Base-by-base conservation (phyloP, 805 yeast genomes). In the Ogataea paradorogensis region DNA sequence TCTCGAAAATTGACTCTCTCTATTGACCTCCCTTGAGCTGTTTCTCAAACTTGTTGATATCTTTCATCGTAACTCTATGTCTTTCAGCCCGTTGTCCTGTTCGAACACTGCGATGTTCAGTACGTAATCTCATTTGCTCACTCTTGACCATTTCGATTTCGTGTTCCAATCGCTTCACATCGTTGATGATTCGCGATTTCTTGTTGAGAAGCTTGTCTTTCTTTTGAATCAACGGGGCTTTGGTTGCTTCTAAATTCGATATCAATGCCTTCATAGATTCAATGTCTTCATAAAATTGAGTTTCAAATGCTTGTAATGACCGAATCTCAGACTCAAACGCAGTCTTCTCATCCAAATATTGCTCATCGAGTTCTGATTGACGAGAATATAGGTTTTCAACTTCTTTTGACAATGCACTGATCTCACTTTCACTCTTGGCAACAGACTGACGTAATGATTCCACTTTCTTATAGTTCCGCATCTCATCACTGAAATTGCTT, bases 401-500 rank as follows among this genome's bases (percentile, higher is more conserved):
- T 23, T 59, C 46, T 40, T 63, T 65, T 20, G 70, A 68, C 20
- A 63, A 43, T 24, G 57, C 55, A 8, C 65, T 49, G 33, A 66
- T 64, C 32, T 59, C 63, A 20, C 53, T 57, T 38, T 71, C 74
- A 6, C 63, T 51, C 46, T 61, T 66, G 13, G 66, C 65, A 50
- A 66, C 73, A 16, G 66, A 63, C 30, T 67, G 73, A 29, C 77
- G 70, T 44, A 80, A 56, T 28, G 76, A 70, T 30, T 71, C 72
- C 8, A 76, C 70, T 48, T 74, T 75, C 29, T 75, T 67, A 35
- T 74, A 66, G 29, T 66, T 74, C 45, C 82, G 73, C 42, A 73
- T 80, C 52, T 81, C 88, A 44, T 73, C 75, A 18, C 69, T 67
- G 36, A 72, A 76, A 38, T 72, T 71, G 9, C 56, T 30, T 48